Evolutionary conservation across 257 asterid genomes (phyloP).

Genomic region (Vinca minor): DNA sequence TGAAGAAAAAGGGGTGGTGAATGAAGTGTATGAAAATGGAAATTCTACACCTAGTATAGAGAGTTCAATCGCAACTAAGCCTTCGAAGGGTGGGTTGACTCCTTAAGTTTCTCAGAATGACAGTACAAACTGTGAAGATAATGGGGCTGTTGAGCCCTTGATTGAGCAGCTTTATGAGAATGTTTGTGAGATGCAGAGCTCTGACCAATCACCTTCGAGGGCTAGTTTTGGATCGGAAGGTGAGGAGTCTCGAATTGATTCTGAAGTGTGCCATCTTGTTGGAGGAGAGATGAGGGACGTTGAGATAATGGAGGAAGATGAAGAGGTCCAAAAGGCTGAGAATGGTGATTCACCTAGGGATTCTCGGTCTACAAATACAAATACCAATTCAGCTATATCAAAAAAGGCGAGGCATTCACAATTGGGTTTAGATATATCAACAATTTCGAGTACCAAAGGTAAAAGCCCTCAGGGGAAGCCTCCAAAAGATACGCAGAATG

Average conservation of each 20-base stretch:
- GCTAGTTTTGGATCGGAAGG: constrained; percentile 89
- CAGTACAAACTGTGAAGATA: constrained; percentile 19
- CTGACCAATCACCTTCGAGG: constrained; percentile 91
- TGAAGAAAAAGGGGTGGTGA: constrained; percentile 39
- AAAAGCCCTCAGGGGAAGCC: constrained; percentile 36
- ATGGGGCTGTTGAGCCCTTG: constrained; percentile 53
- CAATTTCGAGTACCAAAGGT: constrained; percentile 44
- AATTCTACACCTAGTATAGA: constrained; percentile 32
- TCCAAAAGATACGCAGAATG: constrained; percentile 30
- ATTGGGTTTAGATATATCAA: constrained; percentile 40
- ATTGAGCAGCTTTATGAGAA: constrained; percentile 84
- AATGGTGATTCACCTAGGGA: constrained; percentile 32
- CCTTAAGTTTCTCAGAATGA: constrained; percentile 35
- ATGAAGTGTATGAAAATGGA: constrained; percentile 35
- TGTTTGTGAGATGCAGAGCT: constrained; percentile 94
- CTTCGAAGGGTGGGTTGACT: constrained; percentile 20
- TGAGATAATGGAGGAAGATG: constrained; percentile 76
- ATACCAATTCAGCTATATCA: constrained; percentile 30
- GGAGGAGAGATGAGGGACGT: constrained; percentile 84
- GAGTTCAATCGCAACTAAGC: constrained; percentile 20
- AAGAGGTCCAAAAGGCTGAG: constrained; percentile 41
- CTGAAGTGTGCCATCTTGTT: constrained; percentile 76
- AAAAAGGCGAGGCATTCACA: constrained; percentile 35
- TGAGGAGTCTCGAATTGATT: constrained; percentile 81
- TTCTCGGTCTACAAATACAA: constrained; percentile 31